Conservation (phyloP, 345 rosid species). For the Populus euphratica region DNA sequence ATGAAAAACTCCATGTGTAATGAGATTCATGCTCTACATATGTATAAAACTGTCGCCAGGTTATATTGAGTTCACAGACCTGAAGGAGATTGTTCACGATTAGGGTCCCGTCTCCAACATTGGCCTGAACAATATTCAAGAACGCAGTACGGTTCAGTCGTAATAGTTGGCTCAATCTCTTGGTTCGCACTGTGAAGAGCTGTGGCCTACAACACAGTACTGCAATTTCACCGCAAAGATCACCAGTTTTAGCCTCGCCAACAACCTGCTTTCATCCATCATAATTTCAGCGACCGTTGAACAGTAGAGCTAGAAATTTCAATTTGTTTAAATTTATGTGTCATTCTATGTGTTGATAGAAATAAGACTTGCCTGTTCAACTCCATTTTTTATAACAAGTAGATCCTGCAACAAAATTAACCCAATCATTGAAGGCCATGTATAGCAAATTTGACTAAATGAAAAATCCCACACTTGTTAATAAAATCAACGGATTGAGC, state of each 20-base stretch:
- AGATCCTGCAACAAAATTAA: conserved; percentile 19
- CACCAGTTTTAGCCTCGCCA: conserved; percentile 69
- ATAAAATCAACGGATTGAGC: too few relatives aligned
- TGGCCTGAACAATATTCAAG: conserved; percentile 79
- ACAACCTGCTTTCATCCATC: conserved; percentile 46
- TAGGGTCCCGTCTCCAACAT: conserved; percentile 88
- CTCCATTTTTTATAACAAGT: conserved; percentile 20
- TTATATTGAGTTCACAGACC: conserved; percentile 31
- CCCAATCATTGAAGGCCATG: not conserved
- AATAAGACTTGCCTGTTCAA: conserved; percentile 27
- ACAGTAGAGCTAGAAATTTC: not conserved
- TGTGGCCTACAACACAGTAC: conserved; percentile 87
- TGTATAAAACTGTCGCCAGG: not conserved
- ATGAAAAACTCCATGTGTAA: not conserved
- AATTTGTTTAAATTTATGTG: not conserved
- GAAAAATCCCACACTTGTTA: not conserved
- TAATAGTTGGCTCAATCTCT: conserved; percentile 78
- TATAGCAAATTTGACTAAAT: not conserved
- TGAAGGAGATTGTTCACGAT: conserved; percentile 91
- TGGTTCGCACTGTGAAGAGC: conserved; percentile 81
- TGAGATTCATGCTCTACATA: not conserved
- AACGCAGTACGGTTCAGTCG: conserved; percentile 83
- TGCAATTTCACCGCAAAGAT: conserved; percentile 81
- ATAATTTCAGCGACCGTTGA: not conserved
- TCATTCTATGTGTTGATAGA: not conserved